Conservation (phyloP, 352 stramenopile species). For the Plasmopara halstedii region DNA sequence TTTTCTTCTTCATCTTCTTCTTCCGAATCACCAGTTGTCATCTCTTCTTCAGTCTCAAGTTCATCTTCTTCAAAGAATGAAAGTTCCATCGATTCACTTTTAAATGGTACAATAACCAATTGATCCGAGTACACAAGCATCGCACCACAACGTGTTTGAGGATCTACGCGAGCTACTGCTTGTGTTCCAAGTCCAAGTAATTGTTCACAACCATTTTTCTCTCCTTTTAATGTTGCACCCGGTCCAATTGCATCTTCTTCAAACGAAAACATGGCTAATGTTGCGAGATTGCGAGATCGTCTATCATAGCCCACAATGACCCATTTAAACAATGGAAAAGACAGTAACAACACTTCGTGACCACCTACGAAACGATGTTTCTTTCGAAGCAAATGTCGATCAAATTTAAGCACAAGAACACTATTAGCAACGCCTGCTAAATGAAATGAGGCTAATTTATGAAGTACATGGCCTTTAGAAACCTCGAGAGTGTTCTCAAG, state of each 20-base stretch:
- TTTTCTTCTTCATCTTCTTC: conserved; percentile 79
- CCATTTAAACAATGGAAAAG: conserved; percentile 70
- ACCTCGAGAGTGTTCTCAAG: conserved; percentile 1
- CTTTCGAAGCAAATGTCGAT: conserved; percentile 53
- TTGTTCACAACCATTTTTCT: conserved; percentile 69
- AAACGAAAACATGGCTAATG: conserved; percentile 77
- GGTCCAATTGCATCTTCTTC: conserved; percentile 72
- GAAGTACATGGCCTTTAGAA: conserved; percentile 58
- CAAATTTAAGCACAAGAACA: conserved; percentile 63
- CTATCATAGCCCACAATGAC: conserved; percentile 74
- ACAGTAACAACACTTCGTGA: conserved; percentile 72
- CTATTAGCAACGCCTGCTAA: conserved; percentile 66
- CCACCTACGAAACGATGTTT: conserved; percentile 63
- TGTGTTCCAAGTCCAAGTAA: conserved; percentile 56
- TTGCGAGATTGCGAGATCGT: conserved; percentile 35
- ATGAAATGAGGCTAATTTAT: conserved; percentile 61
- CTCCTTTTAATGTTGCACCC: conserved; percentile 71
- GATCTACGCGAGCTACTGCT: conserved; percentile 47
- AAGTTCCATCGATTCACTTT: conserved; percentile 66
- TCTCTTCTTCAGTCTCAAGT: conserved; percentile 42
- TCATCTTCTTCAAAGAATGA: conserved; percentile 78
- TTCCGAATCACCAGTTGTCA: conserved; percentile 29
- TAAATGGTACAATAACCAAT: conserved; percentile 74
- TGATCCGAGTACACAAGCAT: conserved; percentile 83
- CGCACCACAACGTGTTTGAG: conserved; percentile 66